Evolutionary conservation across 2,329 filamentous ascomycete genomes (phyloP).

Genomic region (Aaosphaeria arxii): DNA sequence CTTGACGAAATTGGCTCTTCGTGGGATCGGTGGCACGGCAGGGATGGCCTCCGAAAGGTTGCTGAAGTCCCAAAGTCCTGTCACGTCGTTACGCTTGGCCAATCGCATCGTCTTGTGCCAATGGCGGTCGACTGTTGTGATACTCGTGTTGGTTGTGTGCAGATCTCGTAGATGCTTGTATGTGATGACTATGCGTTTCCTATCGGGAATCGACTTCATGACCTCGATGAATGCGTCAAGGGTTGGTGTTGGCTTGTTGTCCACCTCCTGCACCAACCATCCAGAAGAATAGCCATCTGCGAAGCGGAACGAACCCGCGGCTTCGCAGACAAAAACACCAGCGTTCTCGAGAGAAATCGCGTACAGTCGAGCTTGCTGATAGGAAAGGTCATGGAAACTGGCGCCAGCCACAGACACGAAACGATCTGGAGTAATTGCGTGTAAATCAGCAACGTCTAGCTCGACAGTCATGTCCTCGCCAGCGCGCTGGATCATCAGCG

Average conservation of each 20-base stretch:
- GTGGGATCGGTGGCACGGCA: conserved; percentile 66
- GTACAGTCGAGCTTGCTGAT: conserved; percentile 95
- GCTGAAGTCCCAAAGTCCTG: conserved; percentile 91
- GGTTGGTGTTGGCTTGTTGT: conserved; percentile 87
- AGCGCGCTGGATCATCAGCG: conserved; percentile 80
- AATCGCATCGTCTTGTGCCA: conserved; percentile 95
- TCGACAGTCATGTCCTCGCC: conserved; percentile 84
- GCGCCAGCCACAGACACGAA: conserved; percentile 93
- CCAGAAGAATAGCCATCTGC: conserved; percentile 82
- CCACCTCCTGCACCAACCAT: conserved; percentile 89
- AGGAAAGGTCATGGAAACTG: conserved; percentile 94
- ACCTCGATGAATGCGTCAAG: conserved; percentile 87
- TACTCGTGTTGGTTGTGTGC: conserved; percentile 89
- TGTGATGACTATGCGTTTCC: conserved; percentile 82
- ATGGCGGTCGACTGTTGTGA: conserved; percentile 89
- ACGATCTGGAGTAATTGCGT: conserved; percentile 90
- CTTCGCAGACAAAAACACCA: conserved; percentile 93
- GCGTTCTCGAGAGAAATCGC: conserved; percentile 74
- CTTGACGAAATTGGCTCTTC: conserved; percentile 86
- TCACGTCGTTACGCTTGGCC: conserved; percentile 83
- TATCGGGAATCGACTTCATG: conserved; percentile 79
- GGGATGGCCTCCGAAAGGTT: conserved; percentile 80
- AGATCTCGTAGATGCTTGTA: conserved; percentile 95
- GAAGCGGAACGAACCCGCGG: conserved; percentile 90
- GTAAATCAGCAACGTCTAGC: conserved; percentile 81